phyloP scores from a whole-genome alignment of 2,329 filamentous ascomycete genomes.

The Parasarocladium wereldwijsianum region DNA sequence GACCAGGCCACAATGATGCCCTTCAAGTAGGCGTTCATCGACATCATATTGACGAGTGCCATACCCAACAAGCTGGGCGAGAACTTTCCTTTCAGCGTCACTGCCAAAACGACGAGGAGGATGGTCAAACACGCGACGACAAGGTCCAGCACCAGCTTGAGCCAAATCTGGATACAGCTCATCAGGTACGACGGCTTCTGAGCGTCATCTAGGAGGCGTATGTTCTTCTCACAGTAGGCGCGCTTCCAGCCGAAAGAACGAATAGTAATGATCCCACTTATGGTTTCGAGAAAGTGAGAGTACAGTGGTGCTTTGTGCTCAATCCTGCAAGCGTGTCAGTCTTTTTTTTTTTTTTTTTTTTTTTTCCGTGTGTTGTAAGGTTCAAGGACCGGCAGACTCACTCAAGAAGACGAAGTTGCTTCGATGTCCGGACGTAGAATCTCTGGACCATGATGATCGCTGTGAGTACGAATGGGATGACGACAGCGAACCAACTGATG shows the following conservation, averaged over 20 bases:
- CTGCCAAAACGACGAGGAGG: constrained; percentile 20
- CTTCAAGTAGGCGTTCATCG: constrained; percentile 12
- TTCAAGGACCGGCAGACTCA: constrained; percentile 6
- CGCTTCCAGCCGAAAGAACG: constrained; percentile 24
- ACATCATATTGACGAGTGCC: constrained; percentile 21
- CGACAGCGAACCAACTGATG: constrained; percentile 28
- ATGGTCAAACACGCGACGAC: constrained; percentile 33
- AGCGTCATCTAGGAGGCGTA: constrained; percentile 24
- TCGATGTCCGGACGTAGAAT: constrained; percentile 39
- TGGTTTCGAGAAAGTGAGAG: constrained; percentile 17
- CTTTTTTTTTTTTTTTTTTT: constrained; percentile 1
- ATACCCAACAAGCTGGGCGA: constrained; percentile 19
- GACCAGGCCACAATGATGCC: constrained; percentile 15
- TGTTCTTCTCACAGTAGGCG: constrained; percentile 21
- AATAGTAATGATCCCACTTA: constrained; percentile 18
- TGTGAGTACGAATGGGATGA: constrained; percentile 26
- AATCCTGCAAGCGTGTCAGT: constrained; percentile 9
- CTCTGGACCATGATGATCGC: constrained; percentile 30
- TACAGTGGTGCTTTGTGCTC: constrained; percentile 19
- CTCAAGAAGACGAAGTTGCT: constrained; percentile 37
- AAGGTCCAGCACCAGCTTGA: constrained; percentile 34
- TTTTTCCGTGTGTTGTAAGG: not conserved
- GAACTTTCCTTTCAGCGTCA: constrained; percentile 15
- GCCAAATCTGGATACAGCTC: constrained; percentile 36
- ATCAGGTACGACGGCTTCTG: constrained; percentile 39